Evolutionary conservation across 768 basidiomycete genomes (phyloP).

Genomic region (Serendipita sp.): DNA sequence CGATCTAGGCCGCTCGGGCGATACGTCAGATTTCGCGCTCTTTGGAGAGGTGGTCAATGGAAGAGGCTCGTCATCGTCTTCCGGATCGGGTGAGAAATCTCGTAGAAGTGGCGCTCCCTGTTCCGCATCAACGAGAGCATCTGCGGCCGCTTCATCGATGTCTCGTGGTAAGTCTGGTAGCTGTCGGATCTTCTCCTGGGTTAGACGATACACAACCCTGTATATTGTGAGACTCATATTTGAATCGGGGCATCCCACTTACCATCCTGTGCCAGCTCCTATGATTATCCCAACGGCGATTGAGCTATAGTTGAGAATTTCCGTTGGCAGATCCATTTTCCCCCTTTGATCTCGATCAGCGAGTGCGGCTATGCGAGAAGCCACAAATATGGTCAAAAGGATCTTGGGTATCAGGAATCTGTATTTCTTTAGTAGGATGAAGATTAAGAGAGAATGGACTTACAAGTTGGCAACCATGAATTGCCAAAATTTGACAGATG

Average conservation of each 20-base stretch:
- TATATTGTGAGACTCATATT: background rate
- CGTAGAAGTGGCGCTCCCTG: conserved; percentile 44
- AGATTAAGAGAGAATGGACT: background rate
- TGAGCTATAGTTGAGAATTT: conserved; percentile 44
- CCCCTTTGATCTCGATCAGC: conserved; percentile 61
- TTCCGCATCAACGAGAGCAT: conserved; percentile 41
- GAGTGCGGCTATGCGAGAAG: conserved; percentile 52
- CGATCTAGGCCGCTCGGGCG: background rate
- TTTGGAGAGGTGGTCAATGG: background rate
- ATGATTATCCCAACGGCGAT: conserved; percentile 43
- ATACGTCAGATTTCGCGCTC: background rate
- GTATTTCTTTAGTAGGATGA: background rate
- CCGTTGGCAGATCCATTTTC: conserved; percentile 62
- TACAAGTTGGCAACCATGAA: conserved; percentile 42
- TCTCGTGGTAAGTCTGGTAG: conserved; percentile 33
- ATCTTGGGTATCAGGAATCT: conserved; percentile 51
- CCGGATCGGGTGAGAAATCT: conserved; percentile 4
- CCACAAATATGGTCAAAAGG: conserved; percentile 59
- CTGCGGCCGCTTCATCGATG: conserved; percentile 39
- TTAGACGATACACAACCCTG: conserved; percentile 51
- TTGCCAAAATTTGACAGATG: conserved; percentile 56
- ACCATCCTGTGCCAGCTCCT: conserved; percentile 52
- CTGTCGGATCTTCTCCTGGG: conserved; percentile 43
- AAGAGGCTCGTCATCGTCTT: background rate
- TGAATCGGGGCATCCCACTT: conserved; percentile 16